phyloP scores from a whole-genome alignment of 139 green algal genomes.

The Tetradesmus obliquus region DNA sequence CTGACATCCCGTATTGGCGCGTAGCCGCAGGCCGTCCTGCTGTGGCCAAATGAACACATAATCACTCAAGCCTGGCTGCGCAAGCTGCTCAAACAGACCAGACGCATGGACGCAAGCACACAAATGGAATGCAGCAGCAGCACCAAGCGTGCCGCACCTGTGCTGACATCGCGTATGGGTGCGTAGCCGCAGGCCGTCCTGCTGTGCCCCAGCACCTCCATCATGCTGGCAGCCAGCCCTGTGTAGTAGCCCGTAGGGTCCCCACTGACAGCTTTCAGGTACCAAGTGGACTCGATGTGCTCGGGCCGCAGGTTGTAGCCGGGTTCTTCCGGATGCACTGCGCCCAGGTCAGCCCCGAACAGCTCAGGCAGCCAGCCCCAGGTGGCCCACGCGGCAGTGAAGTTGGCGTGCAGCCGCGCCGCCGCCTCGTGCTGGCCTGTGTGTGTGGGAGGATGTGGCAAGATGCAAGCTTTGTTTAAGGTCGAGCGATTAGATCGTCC shows the following conservation, averaged over 20 bases:
- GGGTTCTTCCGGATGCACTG: slow-evolving; percentile 56
- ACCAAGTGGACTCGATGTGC: slow-evolving; percentile 91
- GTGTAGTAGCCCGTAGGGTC: slow-evolving; percentile 55
- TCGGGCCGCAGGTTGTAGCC: slow-evolving; percentile 87
- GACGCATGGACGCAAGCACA: not conserved
- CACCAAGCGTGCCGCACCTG: not conserved
- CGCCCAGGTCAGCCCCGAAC: slow-evolving; percentile 69
- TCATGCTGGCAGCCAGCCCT: slow-evolving; percentile 20
- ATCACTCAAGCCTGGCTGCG: no score
- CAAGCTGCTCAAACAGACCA: not conserved
- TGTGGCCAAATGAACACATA: slow-evolving; percentile 21
- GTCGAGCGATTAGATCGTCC: slow-evolving; percentile 5
- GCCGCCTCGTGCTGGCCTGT: slow-evolving; percentile 76
- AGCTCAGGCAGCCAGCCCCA: slow-evolving; percentile 89
- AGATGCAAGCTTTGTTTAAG: not conserved
- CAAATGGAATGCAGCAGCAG: not conserved
- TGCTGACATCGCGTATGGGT: slow-evolving; percentile 8
- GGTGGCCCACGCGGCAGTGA: slow-evolving; percentile 73
- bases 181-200: slow-evolving; percentile 75
- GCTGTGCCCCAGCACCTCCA: slow-evolving; percentile 46
- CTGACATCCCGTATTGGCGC: slow-evolving; percentile 42
- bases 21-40: slow-evolving; percentile 72
- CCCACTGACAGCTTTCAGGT: slow-evolving; percentile 80
- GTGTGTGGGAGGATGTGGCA: not conserved
- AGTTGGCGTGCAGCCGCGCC: slow-evolving; percentile 72